Percentiles rank a stretch among this genome's conserved stretches.
These are phyloP conservation scores for Talaromyces sp. DNA, from an alignment of 2,329 filamentous ascomycete species.

Conservation along the genomic window DNA sequence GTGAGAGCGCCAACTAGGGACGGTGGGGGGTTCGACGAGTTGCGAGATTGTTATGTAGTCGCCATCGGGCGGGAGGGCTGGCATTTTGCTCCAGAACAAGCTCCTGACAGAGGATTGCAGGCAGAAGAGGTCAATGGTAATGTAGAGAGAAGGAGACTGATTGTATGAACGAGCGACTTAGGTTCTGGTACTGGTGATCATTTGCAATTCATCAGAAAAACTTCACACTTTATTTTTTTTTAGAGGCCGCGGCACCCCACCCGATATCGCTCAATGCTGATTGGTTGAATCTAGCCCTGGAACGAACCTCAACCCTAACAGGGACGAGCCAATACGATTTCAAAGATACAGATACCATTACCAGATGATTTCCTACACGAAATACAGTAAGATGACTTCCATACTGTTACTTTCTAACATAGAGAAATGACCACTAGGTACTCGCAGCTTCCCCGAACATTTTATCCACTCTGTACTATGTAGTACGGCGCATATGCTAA, in stretches of 20 bases:
- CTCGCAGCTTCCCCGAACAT: too few relatives aligned
- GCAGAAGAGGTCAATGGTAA: too few relatives aligned
- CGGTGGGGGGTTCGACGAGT: constrained; percentile 44
- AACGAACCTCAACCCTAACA: background rate
- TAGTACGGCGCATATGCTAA: too few relatives aligned
- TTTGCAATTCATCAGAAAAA: background rate
- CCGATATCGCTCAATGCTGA: background rate
- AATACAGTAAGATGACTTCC: background rate
- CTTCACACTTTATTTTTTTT: background rate
- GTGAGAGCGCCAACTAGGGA: constrained; percentile 65
- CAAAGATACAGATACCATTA: too few relatives aligned
- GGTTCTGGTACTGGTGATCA: background rate
- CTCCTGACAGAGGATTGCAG: background rate
- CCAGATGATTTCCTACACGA: background rate
- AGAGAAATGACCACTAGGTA: too few relatives aligned
- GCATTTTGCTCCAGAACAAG: constrained; percentile 17
- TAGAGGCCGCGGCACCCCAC: background rate
- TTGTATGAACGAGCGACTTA: background rate
- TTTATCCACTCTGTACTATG: too few relatives aligned
- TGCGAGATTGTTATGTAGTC: constrained; percentile 34
- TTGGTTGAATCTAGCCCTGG: background rate
- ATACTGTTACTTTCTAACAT: background rate
- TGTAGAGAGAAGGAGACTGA: background rate
- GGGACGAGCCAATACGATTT: background rate
- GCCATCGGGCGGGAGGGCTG: constrained; percentile 23